Percentiles rank a stretch among this genome's conserved stretches.
phyloP scores from a whole-genome alignment of 2,329 filamentous ascomycete genomes.

The Alternaria sp. region DNA sequence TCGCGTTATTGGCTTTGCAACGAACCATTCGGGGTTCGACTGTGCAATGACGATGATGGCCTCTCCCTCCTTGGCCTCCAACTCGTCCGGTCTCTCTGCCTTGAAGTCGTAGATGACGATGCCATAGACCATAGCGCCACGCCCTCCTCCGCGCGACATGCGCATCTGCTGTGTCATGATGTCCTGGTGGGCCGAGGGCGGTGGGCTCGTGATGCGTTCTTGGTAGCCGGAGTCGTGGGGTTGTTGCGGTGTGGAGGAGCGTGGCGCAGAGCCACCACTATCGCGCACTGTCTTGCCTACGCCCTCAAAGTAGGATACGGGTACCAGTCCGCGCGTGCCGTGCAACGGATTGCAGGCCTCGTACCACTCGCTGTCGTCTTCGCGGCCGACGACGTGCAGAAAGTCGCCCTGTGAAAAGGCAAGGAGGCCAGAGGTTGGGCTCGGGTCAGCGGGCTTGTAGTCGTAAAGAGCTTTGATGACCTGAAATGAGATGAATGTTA shows the following conservation, averaged over 20 bases:
- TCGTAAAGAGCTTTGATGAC: conserved; percentile 98
- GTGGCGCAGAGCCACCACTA: conserved; percentile 65
- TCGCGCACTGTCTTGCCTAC: conserved; percentile 92
- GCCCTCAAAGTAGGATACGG: conserved; percentile 91
- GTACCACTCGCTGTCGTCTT: conserved; percentile 96
- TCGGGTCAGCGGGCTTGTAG: conserved; percentile 76
- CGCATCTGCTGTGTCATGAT: conserved; percentile 42
- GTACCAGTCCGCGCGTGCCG: conserved; percentile 87
- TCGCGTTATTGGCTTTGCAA: conserved; percentile 97
- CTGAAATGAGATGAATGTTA: conserved; percentile 59
- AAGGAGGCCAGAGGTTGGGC: conserved; percentile 71
- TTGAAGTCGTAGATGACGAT: conserved; percentile 97
- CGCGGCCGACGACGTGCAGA: conserved; percentile 95
- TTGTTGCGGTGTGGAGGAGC: conserved; percentile 54
- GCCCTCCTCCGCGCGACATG: conserved; percentile 59
- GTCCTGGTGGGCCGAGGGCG: conserved; percentile 40
- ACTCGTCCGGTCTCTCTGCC: conserved; percentile 92
- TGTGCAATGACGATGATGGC: conserved; percentile 98
- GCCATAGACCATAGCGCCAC: conserved; percentile 91
- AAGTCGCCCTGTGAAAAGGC: conserved; percentile 96
- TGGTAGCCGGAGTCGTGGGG: conserved; percentile 94
- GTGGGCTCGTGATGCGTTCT: conserved; percentile 58
- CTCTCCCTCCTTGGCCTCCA: conserved; percentile 94
- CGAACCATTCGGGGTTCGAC: conserved; percentile 98
- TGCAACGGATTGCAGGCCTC: conserved; percentile 96